These are phyloP conservation scores for Stereum hirsutum DNA, from an alignment of 1,284 basidiomycete species.

Conservation along the genomic window DNA sequence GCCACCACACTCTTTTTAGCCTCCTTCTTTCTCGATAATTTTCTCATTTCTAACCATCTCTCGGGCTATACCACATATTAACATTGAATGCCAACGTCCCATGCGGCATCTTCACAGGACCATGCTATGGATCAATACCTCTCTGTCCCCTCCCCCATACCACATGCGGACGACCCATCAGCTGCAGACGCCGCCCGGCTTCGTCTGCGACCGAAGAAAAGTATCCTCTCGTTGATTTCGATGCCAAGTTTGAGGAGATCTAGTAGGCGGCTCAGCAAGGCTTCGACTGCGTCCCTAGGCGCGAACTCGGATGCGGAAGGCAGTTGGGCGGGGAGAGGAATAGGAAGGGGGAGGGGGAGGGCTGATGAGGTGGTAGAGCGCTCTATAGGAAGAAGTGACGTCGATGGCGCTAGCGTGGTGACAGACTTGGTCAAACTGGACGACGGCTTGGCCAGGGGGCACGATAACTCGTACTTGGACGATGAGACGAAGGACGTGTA, in stretches of 20 bases:
- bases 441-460: too few relatives aligned
- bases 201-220: conserved; percentile 25
- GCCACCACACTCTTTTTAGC: background rate
- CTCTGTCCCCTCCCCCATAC: conserved; percentile 9
- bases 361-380: too few relatives aligned
- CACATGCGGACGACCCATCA: conserved; percentile 26
- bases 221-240: conserved; percentile 18
- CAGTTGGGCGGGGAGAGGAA: too few relatives aligned
- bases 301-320: too few relatives aligned
- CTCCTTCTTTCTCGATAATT: background rate
- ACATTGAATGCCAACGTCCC: too few relatives aligned
- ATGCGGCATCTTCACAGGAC: too few relatives aligned
- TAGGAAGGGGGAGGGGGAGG: too few relatives aligned
- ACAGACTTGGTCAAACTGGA: background rate
- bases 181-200: conserved; percentile 34
- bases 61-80: conserved; percentile 1
- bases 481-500: conserved; percentile 48
- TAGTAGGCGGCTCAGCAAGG: too few relatives aligned
- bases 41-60: background rate
- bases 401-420: background rate
- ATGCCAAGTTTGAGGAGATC: conserved; percentile 9
- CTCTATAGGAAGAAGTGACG: too few relatives aligned
- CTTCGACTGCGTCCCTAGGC: too few relatives aligned
- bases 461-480: too few relatives aligned
- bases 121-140: background rate